These are phyloP conservation scores for Diaporthe sp. DNA, from an alignment of 2,329 filamentous ascomycete genomes.

Conservation along the genomic window DNA sequence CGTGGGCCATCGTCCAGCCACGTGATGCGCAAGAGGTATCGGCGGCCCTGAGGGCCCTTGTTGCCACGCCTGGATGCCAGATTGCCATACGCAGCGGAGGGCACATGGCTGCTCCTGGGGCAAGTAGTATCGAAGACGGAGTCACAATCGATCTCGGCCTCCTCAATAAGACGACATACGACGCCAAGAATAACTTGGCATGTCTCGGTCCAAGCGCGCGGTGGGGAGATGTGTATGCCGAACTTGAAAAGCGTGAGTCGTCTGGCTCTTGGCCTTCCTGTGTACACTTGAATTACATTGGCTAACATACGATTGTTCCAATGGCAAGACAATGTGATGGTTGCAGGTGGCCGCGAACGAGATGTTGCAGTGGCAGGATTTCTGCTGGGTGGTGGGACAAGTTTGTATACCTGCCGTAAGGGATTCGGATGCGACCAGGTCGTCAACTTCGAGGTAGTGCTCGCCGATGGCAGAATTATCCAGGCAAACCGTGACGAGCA, in stretches of 20 bases:
- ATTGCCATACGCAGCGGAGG: slow-evolving; percentile 25
- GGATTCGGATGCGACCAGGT: slow-evolving; percentile 33
- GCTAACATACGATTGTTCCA: not conserved
- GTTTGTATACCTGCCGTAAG: not conserved
- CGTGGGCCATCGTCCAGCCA: slow-evolving; percentile 18
- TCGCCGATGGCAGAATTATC: slow-evolving; percentile 30
- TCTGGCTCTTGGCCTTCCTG: too few relatives aligned
- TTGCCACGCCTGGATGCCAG: not conserved
- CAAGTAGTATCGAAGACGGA: slow-evolving; percentile 17
- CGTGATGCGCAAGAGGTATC: slow-evolving; percentile 5
- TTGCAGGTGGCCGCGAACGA: slow-evolving; percentile 27
- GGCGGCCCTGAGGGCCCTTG: not conserved
- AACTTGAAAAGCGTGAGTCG: slow-evolving; percentile 15
- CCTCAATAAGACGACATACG: not conserved
- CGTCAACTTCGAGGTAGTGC: slow-evolving; percentile 31
- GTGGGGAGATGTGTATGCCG: slow-evolving; percentile 23
- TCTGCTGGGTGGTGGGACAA: slow-evolving; percentile 24
- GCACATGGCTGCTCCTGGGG: slow-evolving; percentile 5
- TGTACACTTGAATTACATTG: rapidly evolving
- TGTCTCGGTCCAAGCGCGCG: slow-evolving; percentile 8
- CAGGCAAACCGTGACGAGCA: not conserved
- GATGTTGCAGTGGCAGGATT: slow-evolving; percentile 9
- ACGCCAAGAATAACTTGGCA: slow-evolving; percentile 8
- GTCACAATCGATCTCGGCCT: slow-evolving; percentile 28
- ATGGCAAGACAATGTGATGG: not conserved